phyloP scores from a whole-genome alignment of 163 green algal genomes.

The Chloromonas sp. region DNA sequence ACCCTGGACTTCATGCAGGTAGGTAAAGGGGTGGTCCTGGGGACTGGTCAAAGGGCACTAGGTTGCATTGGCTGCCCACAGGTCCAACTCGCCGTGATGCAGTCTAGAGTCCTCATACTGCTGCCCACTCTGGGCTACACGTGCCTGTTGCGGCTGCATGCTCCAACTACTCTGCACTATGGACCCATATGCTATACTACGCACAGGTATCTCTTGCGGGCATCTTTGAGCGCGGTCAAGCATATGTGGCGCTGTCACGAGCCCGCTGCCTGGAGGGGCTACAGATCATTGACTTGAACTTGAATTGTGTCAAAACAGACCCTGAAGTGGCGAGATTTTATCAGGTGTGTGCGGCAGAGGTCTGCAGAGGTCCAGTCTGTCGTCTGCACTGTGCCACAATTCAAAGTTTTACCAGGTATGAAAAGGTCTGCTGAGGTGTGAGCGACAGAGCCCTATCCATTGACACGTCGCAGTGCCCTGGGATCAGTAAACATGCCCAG shows the following conservation, averaged over 20 bases:
- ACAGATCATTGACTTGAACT: constrained; percentile 3
- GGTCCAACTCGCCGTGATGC: too few relatives aligned
- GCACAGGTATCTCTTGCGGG: constrained; percentile 37
- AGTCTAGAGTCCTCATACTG: too few relatives aligned
- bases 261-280: constrained; percentile 61
- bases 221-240: constrained; percentile 73
- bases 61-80: too few relatives aligned
- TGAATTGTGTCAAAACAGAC: constrained; percentile 2
- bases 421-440: not conserved
- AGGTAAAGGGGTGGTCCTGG: not conserved
- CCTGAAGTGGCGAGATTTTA: not conserved
- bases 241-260: constrained; percentile 75
- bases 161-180: too few relatives aligned
- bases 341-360: not conserved
- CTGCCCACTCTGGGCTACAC: too few relatives aligned
- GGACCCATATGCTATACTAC: not conserved
- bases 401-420: not conserved
- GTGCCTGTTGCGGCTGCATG: too few relatives aligned
- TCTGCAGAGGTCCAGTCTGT: not conserved
- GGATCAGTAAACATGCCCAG: too few relatives aligned
- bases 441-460: not conserved
- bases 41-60: too few relatives aligned
- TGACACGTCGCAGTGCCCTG: too few relatives aligned
- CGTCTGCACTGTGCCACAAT: too few relatives aligned
- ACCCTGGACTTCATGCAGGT: constrained; percentile 22